Conservation (phyloP, 2,329 filamentous ascomycete genomes). For the Alternaria sp. region DNA sequence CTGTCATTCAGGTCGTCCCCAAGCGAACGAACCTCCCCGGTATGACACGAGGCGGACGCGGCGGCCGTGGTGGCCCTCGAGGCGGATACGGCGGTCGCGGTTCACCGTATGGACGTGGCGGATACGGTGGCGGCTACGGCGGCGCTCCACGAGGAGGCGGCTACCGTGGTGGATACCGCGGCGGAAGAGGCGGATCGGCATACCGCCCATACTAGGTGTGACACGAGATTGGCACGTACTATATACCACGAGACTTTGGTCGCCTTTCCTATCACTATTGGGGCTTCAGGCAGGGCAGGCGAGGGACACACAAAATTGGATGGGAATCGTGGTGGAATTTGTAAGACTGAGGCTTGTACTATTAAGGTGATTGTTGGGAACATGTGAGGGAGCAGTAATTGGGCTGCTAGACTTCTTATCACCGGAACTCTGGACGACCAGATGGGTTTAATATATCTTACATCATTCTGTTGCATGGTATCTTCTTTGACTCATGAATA, state of each 20-base stretch:
- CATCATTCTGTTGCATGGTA: neutral
- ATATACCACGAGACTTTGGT: slow-evolving; percentile 6
- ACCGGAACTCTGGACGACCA: slow-evolving; percentile 3
- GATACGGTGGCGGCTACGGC: slow-evolving; percentile 43
- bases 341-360: slow-evolving; percentile 15
- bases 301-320: slow-evolving; percentile 16
- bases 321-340: slow-evolving; percentile 11
- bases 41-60: slow-evolving; percentile 81
- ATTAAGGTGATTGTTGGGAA: slow-evolving; percentile 8
- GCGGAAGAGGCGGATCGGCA: slow-evolving; percentile 35
- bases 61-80: slow-evolving; percentile 61
- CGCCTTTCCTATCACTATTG: neutral
- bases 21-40: slow-evolving; percentile 97
- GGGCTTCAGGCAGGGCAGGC: neutral
- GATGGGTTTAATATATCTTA: slow-evolving; percentile 14
- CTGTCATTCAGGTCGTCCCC: slow-evolving; percentile 70
- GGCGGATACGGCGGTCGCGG: slow-evolving; percentile 61
- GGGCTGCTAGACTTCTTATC: slow-evolving; percentile 1
- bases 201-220: slow-evolving; percentile 28
- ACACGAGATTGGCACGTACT: neutral
- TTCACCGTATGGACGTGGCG: slow-evolving; percentile 52
- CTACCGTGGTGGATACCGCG: slow-evolving; percentile 51
- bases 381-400: slow-evolving; percentile 4
- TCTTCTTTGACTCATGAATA: neutral
- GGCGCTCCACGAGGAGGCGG: slow-evolving; percentile 53